phyloP scores from a whole-genome alignment of 2,329 filamentous ascomycete genomes.

The Fusarium cicatricum region DNA sequence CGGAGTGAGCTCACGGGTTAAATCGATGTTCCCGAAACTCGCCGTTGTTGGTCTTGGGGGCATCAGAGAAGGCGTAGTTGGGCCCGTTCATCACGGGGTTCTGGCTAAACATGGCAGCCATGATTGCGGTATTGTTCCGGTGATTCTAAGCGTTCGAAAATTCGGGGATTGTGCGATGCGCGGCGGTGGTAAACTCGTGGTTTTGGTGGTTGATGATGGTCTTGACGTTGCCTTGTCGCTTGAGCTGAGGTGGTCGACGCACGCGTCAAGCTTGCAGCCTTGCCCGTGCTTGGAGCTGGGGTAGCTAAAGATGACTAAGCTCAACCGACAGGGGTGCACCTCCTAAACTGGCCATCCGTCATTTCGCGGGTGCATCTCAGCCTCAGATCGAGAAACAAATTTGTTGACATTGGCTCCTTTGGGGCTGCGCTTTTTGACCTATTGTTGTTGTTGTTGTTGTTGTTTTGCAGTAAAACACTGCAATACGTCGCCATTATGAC shows the following conservation, averaged over 20 bases:
- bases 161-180: conserved; percentile 9
- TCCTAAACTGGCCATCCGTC: conserved; percentile 36
- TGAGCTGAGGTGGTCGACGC: conserved; percentile 45
- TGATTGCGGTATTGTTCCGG: conserved; percentile 46
- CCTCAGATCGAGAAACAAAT: conserved; percentile 12
- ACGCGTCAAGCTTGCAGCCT: conserved; percentile 63
- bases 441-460: no score
- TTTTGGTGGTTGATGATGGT: conserved; percentile 19
- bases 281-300: conserved; percentile 45
- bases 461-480: conserved; percentile 2
- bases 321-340: conserved; percentile 30
- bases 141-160: background rate
- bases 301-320: conserved; percentile 55
- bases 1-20: conserved; percentile 75
- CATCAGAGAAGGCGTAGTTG: conserved; percentile 73
- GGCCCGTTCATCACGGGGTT: conserved; percentile 74
- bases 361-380: conserved; percentile 27
- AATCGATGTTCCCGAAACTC: conserved; percentile 80
- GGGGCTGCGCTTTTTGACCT: conserved; percentile 6
- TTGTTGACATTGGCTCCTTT: conserved; percentile 29
- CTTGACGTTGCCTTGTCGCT: conserved; percentile 35
- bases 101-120: conserved; percentile 75
- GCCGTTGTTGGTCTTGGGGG: conserved; percentile 61
- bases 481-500: conserved; percentile 50
- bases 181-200: conserved; percentile 11